Base-by-base conservation (phyloP, 2,329 filamentous ascomycete genomes). In the Phoma sp. region DNA sequence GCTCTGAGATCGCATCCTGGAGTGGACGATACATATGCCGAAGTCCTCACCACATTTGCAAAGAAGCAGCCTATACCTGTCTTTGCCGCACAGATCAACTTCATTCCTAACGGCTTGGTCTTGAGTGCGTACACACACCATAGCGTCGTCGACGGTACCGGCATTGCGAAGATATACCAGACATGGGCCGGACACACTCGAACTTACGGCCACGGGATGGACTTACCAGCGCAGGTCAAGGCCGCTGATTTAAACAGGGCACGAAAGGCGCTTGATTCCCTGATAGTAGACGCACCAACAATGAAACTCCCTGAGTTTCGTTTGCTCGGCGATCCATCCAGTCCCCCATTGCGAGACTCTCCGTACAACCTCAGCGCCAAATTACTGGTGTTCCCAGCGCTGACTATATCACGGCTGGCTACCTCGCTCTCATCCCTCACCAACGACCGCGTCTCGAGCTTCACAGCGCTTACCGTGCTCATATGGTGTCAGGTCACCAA, bases 111-210 rank as follows among this genome's bases (percentile, higher is more conserved):
- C n/a, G 69, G 69, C 1, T 52, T 71, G 7, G 53, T 71, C 7
- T 38, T 72, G 17, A 71, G 67, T 34, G 45, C 64, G 1, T 71
- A 67, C 54, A 50, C 56, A 7, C 59, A 69, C 49, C 69, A 73
- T 48, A 57, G 49, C 21, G 56, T 64, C 14, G 29, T 57, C 9
- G 67, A 69, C 39, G 63, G 61, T 5, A 53, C 37, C 3, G 64
- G 62, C 0, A 56, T 64, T 10, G 47, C 54, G 7, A 53, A 42
- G 14, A 47, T 67, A 0, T 62, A 60, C 21, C 32, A 57, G 18
- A 18, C 50, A 1, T 67, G 61, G 63, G 62, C 59, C 20, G n/a
- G 3, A 7, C 14, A 37, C 2, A 30, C 36, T 32, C 47, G 20
- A 17, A 15, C n/a, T 5, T 32, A 21, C 10, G 12, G 14, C 10